Evolutionary conservation across 805 yeast genomes (phyloP), one percentile per base, ranked within the genome.

Genomic region (Diddensiella santjacobensis): DNA sequence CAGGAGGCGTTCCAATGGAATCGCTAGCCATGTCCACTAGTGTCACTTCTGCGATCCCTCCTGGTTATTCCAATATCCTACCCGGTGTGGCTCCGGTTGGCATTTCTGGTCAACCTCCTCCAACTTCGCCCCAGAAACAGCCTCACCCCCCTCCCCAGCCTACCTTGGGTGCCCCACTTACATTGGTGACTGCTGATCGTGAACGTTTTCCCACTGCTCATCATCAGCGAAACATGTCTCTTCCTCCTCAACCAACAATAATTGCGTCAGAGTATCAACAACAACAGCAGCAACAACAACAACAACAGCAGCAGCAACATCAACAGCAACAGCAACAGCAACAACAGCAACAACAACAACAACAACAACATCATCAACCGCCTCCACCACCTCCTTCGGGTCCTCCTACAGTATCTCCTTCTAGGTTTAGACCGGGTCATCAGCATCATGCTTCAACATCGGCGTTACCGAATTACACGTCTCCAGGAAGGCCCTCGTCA

Each of bases 201-300:
- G 47, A 50, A 39, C 42, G 57, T 18, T 53, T 48, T 44, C 47
- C 45, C 23, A n/a, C n/a, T n/a, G 29, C 40, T 23, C 59, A 26
- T 13, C 31, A 55, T 38, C 60, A 55, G 44, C 52, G 64, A 20
- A 56, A 61, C 45, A 47, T 58, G 43, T 53, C 63, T 22, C 43
- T 56, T 33, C 55, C 56, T 24, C 56, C 49, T 37, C 62, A 49
- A 29, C 52, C 53, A 26, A 44, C 52, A 4, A 45, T 41, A 18
- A 42, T 45, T 23, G 37, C 47, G 13, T 42, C 56, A 4, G 56
- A 50, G 30, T 46, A 43, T 22, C 51, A 47, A 42, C n/a, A n/a
- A n/a, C n/a, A n/a, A n/a, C n/a, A n/a, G n/a, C n/a, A n/a, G n/a
- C n/a, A n/a, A n/a, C n/a, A n/a, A n/a, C n/a, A n/a, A n/a, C n/a